Evolutionary conservation across 345 rosid genomes (phyloP).

Genomic region (Boechera divaricarpa): DNA sequence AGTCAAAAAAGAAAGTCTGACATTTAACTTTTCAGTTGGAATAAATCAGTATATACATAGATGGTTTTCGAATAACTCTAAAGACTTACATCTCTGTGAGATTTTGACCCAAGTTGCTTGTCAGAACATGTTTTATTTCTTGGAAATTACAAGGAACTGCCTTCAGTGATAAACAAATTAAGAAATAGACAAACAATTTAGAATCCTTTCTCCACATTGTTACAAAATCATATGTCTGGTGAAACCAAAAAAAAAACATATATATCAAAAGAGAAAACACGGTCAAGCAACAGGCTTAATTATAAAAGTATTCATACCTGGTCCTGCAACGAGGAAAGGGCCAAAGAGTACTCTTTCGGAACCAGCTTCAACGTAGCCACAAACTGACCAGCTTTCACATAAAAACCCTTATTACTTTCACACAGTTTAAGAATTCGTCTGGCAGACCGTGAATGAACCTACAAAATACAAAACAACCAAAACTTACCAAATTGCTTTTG

Average conservation of each 20-base stretch:
- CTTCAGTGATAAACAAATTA: slow-evolving; percentile 47
- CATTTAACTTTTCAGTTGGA: background rate
- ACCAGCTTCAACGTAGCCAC: slow-evolving; percentile 77
- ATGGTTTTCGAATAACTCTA: background rate
- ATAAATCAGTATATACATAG: background rate
- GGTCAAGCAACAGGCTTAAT: background rate
- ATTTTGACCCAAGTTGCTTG: slow-evolving; percentile 62
- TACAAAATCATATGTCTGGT: background rate
- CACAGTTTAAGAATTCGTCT: slow-evolving; percentile 67
- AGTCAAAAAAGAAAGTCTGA: background rate
- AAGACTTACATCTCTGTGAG: slow-evolving; percentile 62
- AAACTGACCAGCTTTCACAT: slow-evolving; percentile 91
- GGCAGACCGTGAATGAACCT: slow-evolving; percentile 89
- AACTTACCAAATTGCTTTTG: background rate
- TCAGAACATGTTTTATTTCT: slow-evolving; percentile 61
- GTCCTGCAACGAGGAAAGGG: slow-evolving; percentile 80
- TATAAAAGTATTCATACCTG: slow-evolving; percentile 55
- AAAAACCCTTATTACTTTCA: slow-evolving; percentile 83
- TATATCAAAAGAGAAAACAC: background rate
- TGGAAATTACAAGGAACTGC: slow-evolving; percentile 78
- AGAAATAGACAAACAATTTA: slow-evolving; percentile 19
- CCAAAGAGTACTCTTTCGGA: slow-evolving; percentile 71
- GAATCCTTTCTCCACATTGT: background rate
- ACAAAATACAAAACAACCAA: background rate
- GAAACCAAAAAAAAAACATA: background rate